phyloP scores from a whole-genome alignment of 441 rosid genomes.

The Bocquillonia castaneifolia region DNA sequence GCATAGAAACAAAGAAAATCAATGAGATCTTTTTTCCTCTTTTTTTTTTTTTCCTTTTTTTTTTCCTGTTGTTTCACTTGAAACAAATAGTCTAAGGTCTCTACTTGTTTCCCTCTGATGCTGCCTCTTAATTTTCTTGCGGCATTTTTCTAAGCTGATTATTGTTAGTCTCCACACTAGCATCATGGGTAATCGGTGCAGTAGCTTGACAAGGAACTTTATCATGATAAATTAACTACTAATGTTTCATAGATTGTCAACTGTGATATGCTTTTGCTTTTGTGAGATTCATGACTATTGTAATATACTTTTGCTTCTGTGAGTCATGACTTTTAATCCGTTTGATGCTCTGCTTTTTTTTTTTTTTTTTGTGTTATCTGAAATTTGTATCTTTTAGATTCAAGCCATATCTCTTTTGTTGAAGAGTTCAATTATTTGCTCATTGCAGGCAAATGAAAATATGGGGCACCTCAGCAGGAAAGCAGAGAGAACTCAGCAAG shows the following conservation, averaged over 20 bases:
- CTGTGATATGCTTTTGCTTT: not conserved
- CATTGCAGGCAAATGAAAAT: slow-evolving; percentile 76
- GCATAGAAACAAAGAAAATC: too few species aligned
- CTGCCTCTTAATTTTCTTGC: not conserved
- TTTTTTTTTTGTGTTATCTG: not conserved
- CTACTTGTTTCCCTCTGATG: not conserved
- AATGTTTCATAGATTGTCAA: not conserved
- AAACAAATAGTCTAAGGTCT: not conserved
- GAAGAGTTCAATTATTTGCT: slow-evolving; percentile 10
- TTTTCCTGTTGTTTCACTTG: too few species aligned
- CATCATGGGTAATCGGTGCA: not conserved
- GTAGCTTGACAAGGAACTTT: not conserved
- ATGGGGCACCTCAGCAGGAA: slow-evolving; percentile 84
- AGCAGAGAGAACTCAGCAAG: slow-evolving; percentile 77
- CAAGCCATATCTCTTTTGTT: too few species aligned
- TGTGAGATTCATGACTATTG: not conserved
- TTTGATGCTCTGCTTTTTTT: not conserved
- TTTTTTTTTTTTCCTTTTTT: too few species aligned
- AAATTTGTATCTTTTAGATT: too few species aligned
- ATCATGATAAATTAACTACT: too few species aligned
- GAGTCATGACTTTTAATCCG: not conserved
- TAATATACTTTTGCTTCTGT: not conserved
- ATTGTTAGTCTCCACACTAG: not conserved
- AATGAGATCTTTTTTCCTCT: too few species aligned
- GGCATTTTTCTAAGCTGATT: not conserved